Conservation (phyloP, 1,139 yeast species). For the Suhomyces coccinellae region DNA sequence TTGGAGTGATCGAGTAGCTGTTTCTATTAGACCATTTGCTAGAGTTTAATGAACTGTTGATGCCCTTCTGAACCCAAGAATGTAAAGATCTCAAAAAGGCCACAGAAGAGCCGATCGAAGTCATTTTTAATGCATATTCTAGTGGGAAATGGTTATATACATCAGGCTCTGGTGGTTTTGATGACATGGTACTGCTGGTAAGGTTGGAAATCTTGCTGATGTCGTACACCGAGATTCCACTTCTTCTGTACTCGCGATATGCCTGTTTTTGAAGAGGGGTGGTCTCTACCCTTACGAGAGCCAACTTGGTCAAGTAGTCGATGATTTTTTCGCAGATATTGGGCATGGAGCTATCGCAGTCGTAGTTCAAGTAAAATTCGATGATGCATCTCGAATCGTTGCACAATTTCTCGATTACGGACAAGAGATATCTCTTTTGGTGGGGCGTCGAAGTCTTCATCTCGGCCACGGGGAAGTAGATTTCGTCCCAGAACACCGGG, state of each 20-base stretch:
- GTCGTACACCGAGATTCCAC: slow-evolving; percentile 73
- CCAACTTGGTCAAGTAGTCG: slow-evolving; percentile 72
- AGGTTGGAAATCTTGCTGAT: slow-evolving; percentile 71
- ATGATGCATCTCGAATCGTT: slow-evolving; percentile 88
- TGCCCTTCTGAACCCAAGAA: slow-evolving; percentile 85
- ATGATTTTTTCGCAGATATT: slow-evolving; percentile 82
- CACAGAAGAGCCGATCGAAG: slow-evolving; percentile 76
- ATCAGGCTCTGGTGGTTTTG: slow-evolving; percentile 66
- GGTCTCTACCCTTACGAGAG: slow-evolving; percentile 71
- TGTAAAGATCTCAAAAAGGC: slow-evolving; percentile 79
- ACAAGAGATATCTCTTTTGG: slow-evolving; percentile 83
- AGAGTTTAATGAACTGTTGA: slow-evolving; percentile 23
- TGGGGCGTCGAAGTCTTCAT: slow-evolving; percentile 89
- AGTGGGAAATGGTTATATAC: slow-evolving; percentile 57
- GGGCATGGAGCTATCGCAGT: slow-evolving; percentile 83
- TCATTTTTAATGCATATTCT: slow-evolving; percentile 83
- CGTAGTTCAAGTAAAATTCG: slow-evolving; percentile 92
- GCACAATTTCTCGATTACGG: slow-evolving; percentile 76
- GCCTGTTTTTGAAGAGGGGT: slow-evolving; percentile 67
- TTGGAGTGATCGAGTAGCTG: slow-evolving; percentile 20
- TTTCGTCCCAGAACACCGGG: slow-evolving; percentile 90
- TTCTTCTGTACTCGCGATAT: slow-evolving; percentile 60
- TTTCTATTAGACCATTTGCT: slow-evolving; percentile 7
- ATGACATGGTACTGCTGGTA: slow-evolving; percentile 64
- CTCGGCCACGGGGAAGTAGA: slow-evolving; percentile 91